These are phyloP conservation scores for Fulvia fulva DNA, from an alignment of 2,329 filamentous ascomycete species.

Conservation along the genomic window DNA sequence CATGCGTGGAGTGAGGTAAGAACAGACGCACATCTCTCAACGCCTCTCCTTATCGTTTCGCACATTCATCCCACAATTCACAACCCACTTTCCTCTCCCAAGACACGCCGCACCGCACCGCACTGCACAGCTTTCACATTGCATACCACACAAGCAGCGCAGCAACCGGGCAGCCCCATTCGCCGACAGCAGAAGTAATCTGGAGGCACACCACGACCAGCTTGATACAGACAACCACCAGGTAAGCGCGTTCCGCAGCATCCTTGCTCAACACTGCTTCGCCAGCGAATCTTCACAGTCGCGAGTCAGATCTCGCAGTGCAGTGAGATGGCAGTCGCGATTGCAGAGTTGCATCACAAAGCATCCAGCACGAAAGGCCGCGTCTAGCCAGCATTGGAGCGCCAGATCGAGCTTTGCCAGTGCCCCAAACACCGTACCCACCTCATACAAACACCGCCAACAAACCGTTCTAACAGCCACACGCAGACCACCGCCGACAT, in stretches of 20 bases:
- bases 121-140: constrained; percentile 1
- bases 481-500: constrained; percentile 29
- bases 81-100: neutral
- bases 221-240: neutral
- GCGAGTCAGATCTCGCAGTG: neutral
- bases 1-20: constrained; percentile 3
- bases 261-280: neutral
- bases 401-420: neutral
- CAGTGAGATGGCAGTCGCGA: neutral
- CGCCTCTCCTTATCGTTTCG: neutral
- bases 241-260: neutral
- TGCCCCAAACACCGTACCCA: neutral
- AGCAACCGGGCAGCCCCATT: neutral
- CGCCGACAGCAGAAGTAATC: neutral
- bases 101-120: neutral
- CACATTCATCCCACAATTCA: neutral
- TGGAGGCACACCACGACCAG: neutral
- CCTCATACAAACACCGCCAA: neutral
- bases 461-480: neutral
- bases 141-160: constrained; percentile 1
- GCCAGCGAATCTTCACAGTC: neutral
- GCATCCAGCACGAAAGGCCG: neutral
- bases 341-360: neutral
- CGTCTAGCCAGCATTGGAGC: neutral
- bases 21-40: constrained; percentile 7